A percentile compares a stretch with the other conserved stretches of the same genome.
Evolutionary conservation across 805 yeast species (phyloP).

Genomic region (Saccharomycopsis babjevae): DNA sequence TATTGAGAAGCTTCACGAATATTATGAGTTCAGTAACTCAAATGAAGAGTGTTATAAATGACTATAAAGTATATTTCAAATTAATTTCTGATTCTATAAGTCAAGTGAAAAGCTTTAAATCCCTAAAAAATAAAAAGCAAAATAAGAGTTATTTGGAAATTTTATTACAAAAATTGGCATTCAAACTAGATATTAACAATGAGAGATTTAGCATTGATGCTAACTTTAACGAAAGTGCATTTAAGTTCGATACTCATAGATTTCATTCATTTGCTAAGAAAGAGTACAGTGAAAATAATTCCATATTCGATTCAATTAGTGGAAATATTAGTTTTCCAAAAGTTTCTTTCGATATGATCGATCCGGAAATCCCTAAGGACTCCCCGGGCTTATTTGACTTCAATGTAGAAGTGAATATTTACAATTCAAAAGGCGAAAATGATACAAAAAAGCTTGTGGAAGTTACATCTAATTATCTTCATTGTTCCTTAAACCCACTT

Average conservation of each 20-base stretch:
- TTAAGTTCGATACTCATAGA: neutral
- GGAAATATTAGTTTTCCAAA: constrained; percentile 6
- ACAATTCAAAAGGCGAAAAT: constrained; percentile 27
- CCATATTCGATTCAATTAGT: neutral
- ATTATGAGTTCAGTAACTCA: constrained; percentile 4
- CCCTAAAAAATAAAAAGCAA: neutral
- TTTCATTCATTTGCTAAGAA: neutral
- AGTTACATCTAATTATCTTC: constrained; percentile 42
- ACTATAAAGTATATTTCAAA: neutral
- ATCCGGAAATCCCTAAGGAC: constrained; percentile 14
- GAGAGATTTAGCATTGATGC: neutral
- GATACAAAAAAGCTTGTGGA: constrained; percentile 3
- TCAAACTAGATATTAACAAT: neutral
- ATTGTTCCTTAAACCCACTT: constrained; percentile 48
- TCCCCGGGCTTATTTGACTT: constrained; percentile 37
- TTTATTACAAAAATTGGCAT: neutral
- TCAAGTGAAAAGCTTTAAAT: neutral
- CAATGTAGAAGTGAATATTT: constrained; percentile 33
- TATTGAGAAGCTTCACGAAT: constrained; percentile 9
- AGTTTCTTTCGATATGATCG: constrained; percentile 1
- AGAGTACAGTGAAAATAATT: neutral
- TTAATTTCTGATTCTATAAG: neutral
- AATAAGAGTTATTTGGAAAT: neutral
- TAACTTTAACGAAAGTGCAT: constrained; percentile 4
- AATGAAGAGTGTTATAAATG: constrained; percentile 1